Conservation (phyloP, 2,329 filamentous ascomycete genomes). For the Sarocladium kiliense region DNA sequence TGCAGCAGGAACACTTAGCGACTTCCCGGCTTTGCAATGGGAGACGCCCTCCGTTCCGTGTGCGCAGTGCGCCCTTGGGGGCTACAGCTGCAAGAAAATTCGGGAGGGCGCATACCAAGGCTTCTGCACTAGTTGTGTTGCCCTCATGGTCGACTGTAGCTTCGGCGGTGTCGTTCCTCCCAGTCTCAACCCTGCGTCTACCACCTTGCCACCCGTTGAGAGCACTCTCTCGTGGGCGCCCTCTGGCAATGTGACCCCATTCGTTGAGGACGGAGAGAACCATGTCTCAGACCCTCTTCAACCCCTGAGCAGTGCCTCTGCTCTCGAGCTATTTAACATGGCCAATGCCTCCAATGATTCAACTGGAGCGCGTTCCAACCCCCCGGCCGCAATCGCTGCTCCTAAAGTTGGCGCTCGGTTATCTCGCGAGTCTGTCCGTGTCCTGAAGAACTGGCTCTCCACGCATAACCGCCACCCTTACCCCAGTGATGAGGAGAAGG, state of each 20-base stretch:
- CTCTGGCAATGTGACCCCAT: neutral
- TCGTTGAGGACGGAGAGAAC: slow-evolving; percentile 18
- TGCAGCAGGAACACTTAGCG: neutral
- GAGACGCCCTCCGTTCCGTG: slow-evolving; percentile 45
- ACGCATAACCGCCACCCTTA: slow-evolving; percentile 80
- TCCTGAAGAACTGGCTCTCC: slow-evolving; percentile 79
- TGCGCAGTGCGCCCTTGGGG: slow-evolving; percentile 43
- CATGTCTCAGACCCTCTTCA: slow-evolving; percentile 20
- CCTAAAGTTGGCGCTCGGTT: slow-evolving; percentile 72
- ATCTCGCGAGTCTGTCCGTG: slow-evolving; percentile 71
- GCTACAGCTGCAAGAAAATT: slow-evolving; percentile 57
- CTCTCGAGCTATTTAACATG: slow-evolving; percentile 22
- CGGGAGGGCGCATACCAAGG: slow-evolving; percentile 54
- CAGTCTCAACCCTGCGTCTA: slow-evolving; percentile 24
- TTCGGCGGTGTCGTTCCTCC: slow-evolving; percentile 36
- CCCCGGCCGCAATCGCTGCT: slow-evolving; percentile 15
- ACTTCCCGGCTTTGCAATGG: slow-evolving; percentile 19
- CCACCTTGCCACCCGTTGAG: slow-evolving; percentile 3
- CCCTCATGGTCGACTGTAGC: slow-evolving; percentile 53
- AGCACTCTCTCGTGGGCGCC: neutral
- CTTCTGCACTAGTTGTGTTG: slow-evolving; percentile 59
- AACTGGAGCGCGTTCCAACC: slow-evolving; percentile 8
- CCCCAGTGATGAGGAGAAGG: slow-evolving; percentile 82
- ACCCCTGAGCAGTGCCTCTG: slow-evolving; percentile 20
- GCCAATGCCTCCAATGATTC: slow-evolving; percentile 16